Conservation (phyloP, 163 green algal species). For the Coccomyxa subellipsoidea region DNA sequence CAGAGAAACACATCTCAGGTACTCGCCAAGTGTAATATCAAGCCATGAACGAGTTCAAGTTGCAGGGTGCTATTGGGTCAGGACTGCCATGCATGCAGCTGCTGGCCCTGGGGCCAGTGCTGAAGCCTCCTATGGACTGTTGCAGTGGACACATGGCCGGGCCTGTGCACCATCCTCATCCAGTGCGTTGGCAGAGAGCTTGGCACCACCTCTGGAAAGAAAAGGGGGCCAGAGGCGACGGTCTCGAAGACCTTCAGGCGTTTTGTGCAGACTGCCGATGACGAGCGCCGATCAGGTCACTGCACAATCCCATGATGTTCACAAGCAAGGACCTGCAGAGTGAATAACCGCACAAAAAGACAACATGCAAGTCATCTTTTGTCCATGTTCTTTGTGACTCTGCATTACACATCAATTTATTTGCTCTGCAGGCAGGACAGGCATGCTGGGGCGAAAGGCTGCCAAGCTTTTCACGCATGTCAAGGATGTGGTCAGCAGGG, state of each 20-base stretch:
- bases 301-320: too few relatives aligned
- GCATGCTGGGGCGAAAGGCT: conserved; percentile 29
- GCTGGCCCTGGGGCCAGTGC: background rate
- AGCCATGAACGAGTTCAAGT: too few relatives aligned
- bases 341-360: too few relatives aligned
- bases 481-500: conserved; percentile 25
- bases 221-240: conserved; percentile 23
- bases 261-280: conserved; percentile 29
- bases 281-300: conserved; percentile 27
- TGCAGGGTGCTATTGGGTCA: too few relatives aligned
- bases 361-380: too few relatives aligned
- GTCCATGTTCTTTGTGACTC: too few relatives aligned
- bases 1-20: background rate
- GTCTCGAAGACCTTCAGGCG: conserved; percentile 27
- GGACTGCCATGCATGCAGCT: background rate
- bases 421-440: conserved; percentile 10
- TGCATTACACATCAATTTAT: too few relatives aligned
- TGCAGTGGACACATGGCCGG: conserved; percentile 30
- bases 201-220: background rate
- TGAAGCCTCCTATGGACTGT: background rate
- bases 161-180: conserved; percentile 13
- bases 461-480: conserved; percentile 35
- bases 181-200: conserved; percentile 12
- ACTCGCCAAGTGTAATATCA: too few relatives aligned
- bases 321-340: too few relatives aligned